These are phyloP conservation scores for Leishmania lainsoni DNA, from an alignment of 208 protist species.

Conservation along the genomic window DNA sequence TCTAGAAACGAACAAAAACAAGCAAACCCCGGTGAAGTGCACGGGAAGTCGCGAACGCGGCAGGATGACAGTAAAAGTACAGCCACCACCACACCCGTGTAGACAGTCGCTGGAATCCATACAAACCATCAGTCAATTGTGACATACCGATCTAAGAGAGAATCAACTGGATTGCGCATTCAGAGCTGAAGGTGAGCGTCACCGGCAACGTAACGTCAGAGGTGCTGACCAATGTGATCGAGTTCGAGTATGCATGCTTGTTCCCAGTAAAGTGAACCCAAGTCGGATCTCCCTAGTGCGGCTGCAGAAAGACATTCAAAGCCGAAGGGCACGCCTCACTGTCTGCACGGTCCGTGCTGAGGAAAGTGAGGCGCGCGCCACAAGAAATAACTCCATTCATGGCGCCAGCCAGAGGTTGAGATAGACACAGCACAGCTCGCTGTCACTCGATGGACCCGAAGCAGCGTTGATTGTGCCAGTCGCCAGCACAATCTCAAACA, in stretches of 20 bases:
- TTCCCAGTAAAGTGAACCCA: conserved; percentile 2
- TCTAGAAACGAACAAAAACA: conserved; percentile 54
- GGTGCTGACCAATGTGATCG: conserved; percentile 12
- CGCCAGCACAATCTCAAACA: conserved; percentile 45
- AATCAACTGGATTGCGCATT: conserved; percentile 46
- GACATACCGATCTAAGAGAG: conserved; percentile 47
- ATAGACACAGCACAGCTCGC: conserved; percentile 23
- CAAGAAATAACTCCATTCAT: conserved; percentile 33
- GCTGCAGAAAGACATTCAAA: conserved; percentile 12
- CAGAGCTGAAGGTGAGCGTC: conserved; percentile 23
- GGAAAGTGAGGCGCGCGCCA: conserved; percentile 25
- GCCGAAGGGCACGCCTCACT: conserved; percentile 5
- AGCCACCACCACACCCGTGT: conserved; percentile 35
- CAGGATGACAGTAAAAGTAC: conserved; percentile 31
- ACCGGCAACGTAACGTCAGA: conserved; percentile 28
- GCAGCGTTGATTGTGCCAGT: neutral
- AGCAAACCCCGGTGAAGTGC: conserved; percentile 23
- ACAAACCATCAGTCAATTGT: conserved; percentile 57
- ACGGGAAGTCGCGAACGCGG: conserved; percentile 29
- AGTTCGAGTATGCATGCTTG: conserved; percentile 12
- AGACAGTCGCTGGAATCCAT: conserved; percentile 66
- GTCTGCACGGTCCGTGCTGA: neutral
- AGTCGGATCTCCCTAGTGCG: neutral
- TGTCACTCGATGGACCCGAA: neutral
- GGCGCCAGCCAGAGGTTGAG: conserved; percentile 35